Conservation (phyloP, 1,139 yeast genomes). For the Saccharomyces hybrid region DNA sequence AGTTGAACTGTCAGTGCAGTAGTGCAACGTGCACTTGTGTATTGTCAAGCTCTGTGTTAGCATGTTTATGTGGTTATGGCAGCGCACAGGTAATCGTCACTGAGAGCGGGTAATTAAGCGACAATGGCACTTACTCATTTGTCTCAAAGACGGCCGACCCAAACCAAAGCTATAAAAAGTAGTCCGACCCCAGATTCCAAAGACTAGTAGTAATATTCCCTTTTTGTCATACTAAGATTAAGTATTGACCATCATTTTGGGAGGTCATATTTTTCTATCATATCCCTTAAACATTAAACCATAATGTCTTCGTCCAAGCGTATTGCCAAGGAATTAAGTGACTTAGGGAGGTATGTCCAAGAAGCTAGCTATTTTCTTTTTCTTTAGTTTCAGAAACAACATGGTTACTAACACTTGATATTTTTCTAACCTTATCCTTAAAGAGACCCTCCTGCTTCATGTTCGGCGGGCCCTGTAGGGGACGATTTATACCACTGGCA, state of each 20-base stretch:
- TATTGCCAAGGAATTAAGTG: constrained; percentile 90
- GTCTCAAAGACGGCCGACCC: not conserved
- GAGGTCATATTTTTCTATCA: not conserved
- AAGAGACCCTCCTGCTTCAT: constrained; percentile 41
- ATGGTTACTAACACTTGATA: not conserved
- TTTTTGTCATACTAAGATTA: not conserved
- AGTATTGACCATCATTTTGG: not conserved
- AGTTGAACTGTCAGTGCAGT: too few relatives aligned
- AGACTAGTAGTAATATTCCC: not conserved
- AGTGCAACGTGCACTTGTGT: too few relatives aligned
- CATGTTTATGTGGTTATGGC: not conserved
- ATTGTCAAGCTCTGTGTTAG: too few relatives aligned
- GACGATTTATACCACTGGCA: too few relatives aligned
- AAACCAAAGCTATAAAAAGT: not conserved
- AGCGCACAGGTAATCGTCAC: not conserved
- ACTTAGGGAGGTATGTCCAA: constrained; percentile 76
- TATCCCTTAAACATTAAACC: not conserved
- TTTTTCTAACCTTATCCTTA: not conserved
- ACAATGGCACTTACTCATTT: not conserved
- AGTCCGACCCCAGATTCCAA: not conserved
- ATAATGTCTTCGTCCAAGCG: constrained; percentile 81
- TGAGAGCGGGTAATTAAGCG: not conserved
- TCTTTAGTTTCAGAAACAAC: constrained; percentile 2
- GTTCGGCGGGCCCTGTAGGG: too few relatives aligned
- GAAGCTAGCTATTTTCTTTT: constrained; percentile 51